Evolutionary conservation across 306 rosid species (phyloP).

Genomic region (Vigna angularis): DNA sequence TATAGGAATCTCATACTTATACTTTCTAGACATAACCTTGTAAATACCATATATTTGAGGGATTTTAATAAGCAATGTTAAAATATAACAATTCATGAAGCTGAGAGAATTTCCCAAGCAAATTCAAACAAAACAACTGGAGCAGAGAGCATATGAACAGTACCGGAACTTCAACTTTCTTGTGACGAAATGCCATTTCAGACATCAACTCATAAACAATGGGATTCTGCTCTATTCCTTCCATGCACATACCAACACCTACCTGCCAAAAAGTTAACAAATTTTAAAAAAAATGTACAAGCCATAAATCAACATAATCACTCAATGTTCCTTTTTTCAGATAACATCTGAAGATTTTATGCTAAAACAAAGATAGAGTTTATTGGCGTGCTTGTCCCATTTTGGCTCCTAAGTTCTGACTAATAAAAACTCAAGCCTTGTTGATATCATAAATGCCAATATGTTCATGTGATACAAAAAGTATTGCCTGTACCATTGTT

Average conservation of each 20-base stretch:
- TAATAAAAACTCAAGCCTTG: background rate
- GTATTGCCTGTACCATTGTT: slow-evolving; percentile 72
- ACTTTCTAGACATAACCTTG: background rate
- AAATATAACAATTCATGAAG: background rate
- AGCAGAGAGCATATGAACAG: slow-evolving; percentile 30
- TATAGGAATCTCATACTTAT: background rate
- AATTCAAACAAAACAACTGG: background rate
- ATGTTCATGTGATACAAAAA: slow-evolving; percentile 16
- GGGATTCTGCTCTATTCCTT: slow-evolving; percentile 96
- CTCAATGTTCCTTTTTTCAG: background rate
- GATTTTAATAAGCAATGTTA: background rate
- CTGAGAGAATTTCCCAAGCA: background rate
- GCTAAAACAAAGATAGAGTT: slow-evolving; percentile 8
- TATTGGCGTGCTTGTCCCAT: slow-evolving; percentile 11
- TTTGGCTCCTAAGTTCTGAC: slow-evolving; percentile 29
- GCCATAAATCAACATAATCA: background rate
- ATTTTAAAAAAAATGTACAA: slow-evolving; percentile 33
- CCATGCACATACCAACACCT: slow-evolving; percentile 99
- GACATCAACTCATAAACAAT: slow-evolving; percentile 86
- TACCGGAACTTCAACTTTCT: slow-evolving; percentile 79
- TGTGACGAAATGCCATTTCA: slow-evolving; percentile 88
- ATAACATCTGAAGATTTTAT: slow-evolving; percentile 25
- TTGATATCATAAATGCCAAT: slow-evolving; percentile 6
- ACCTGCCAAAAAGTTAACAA: slow-evolving; percentile 55
- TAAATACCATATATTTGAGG: background rate